Conservation (phyloP, 1,284 basidiomycete genomes). For the Apiotrichum gracile region DNA sequence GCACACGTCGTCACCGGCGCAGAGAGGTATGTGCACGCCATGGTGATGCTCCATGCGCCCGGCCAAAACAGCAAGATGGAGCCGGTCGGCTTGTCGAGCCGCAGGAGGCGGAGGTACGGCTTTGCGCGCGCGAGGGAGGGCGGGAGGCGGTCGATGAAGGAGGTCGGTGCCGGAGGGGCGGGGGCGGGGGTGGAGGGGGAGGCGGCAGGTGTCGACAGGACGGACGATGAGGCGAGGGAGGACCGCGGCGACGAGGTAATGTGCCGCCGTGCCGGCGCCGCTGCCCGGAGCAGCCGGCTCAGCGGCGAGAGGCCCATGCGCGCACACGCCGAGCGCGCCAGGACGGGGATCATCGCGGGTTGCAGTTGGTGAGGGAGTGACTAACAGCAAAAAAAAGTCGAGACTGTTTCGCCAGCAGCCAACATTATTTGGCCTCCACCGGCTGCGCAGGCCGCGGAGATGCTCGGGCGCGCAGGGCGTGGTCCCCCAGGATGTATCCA, state of each 20-base stretch:
- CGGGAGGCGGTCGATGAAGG: constrained; percentile 30
- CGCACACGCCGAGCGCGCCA: constrained; percentile 18
- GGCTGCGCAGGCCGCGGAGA: too few species aligned
- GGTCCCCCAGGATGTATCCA: too few species aligned
- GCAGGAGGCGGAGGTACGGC: constrained; percentile 79
- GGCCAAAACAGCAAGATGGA: constrained; percentile 87
- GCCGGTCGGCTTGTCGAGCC: constrained; percentile 94
- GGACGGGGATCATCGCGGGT: constrained; percentile 3
- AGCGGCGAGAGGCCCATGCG: constrained; percentile 10
- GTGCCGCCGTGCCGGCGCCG: not conserved
- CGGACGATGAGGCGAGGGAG: not conserved
- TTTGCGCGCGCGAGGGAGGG: constrained; percentile 29
- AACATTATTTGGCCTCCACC: too few species aligned
- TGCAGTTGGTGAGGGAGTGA: too few species aligned
- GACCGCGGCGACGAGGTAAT: not conserved
- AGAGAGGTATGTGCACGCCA: constrained; percentile 74
- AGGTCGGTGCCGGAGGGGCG: constrained; percentile 1
- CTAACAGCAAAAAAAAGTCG: too few species aligned
- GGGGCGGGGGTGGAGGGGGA: not conserved
- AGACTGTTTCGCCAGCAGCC: too few species aligned
- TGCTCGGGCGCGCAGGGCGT: too few species aligned
- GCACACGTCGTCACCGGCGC: constrained; percentile 62
- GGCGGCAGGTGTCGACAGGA: not conserved
- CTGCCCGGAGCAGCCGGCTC: not conserved
- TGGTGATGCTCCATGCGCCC: constrained; percentile 94